Evolutionary conservation across 1,139 yeast genomes (phyloP), one percentile per base, ranked within the genome.

Genomic region (Keqinozyma sinolaborantium): DNA sequence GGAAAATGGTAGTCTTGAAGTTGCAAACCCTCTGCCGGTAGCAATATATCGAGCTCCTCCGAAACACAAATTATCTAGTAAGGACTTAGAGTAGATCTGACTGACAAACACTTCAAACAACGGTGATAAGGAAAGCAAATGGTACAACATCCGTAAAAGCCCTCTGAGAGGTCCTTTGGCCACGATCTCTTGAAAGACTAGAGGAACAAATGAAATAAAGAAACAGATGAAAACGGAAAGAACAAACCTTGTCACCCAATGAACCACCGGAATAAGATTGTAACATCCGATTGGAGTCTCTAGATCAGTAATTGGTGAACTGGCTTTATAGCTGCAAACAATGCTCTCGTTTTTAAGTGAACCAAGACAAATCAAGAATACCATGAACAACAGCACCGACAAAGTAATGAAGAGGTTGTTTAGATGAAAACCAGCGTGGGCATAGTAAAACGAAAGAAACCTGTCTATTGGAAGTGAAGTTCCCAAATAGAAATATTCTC

Each of bases 341-440:
- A 76, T 73, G 0, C 80, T 66, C 42, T 82, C 90, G 42, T 76
- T 70, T 18, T 66, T 68, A 41, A 87, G 56, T 0, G 90, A 70
- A 0, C 92, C 88, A 32, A 87, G 53, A 51, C 82, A 82, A 2
- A 84, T 60, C 36, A 83, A 58, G 1, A 84, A 76, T 26, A 83
- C 49, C 70, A 85, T 70, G 45, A 87, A 83, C 36, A 84, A 51
- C 41, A 83, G 83, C 4, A 86, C 71, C 0, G 95, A 84, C 4
- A 86, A 53, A 40, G 84, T 78, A 33, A 87, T 86, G 44, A 86
- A 83, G 25, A 84, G 65, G 47, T 87, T 87, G 51, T 87, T 87
- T 42, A 87, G 63, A 50, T 87, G 96, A 51, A 87, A 87, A 0
- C 96, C 96, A 0, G 95, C 87, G 50, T 87, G 96, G 0, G 95